Evolutionary conservation across 805 yeast genomes (phyloP).

Genomic region (Metschnikowia continentalis): DNA sequence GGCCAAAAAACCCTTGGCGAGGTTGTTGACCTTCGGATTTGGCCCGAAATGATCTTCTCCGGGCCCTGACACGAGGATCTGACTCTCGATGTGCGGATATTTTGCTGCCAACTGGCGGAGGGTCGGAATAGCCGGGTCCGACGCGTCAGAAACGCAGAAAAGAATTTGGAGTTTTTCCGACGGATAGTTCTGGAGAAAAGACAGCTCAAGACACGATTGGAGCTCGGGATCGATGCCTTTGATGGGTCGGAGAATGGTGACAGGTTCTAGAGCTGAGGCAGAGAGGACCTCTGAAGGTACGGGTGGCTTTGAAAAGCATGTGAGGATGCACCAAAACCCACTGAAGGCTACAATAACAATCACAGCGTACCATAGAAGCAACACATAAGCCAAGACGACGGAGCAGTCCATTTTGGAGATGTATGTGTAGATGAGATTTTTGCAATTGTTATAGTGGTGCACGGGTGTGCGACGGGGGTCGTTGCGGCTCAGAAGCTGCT

Average conservation of each 20-base stretch:
- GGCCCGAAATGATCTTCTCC: conserved; percentile 66
- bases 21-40: conserved; percentile 83
- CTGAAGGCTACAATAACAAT: conserved; percentile 33
- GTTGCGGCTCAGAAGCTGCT: too few species aligned
- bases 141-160: conserved; percentile 64
- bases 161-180: conserved; percentile 56
- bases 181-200: conserved; percentile 69
- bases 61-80: conserved; percentile 43
- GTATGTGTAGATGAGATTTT: background rate
- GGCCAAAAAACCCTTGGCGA: conserved; percentile 69
- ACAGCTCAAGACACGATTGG: conserved; percentile 59
- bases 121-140: conserved; percentile 63
- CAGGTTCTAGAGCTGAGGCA: conserved; percentile 34
- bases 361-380: conserved; percentile 37
- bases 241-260: conserved; percentile 75
- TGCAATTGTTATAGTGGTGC: background rate
- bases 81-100: conserved; percentile 56
- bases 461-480: background rate
- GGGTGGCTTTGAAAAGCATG: conserved; percentile 26
- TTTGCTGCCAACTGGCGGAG: conserved; percentile 46
- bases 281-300: conserved; percentile 7
- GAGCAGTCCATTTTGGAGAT: conserved; percentile 1
- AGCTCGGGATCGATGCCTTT: conserved; percentile 82
- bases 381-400: conserved; percentile 14
- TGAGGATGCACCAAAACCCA: conserved; percentile 38